Percentiles rank a stretch among this genome's conserved stretches.
phyloP scores from a whole-genome alignment of 2,329 filamentous ascomycete species.

The Malbranchea zuffiana region DNA sequence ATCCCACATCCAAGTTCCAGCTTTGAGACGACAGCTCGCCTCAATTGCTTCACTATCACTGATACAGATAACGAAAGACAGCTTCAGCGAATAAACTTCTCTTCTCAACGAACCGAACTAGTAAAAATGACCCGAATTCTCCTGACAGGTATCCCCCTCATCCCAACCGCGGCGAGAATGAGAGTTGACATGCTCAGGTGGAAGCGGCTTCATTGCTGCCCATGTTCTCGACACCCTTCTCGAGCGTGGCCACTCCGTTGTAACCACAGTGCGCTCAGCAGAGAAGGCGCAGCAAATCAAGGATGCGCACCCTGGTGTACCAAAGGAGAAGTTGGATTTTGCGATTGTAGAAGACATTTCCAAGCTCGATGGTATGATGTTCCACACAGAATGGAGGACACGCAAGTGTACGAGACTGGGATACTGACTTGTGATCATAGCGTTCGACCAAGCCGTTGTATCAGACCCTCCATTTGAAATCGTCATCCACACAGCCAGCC shows the following conservation, averaged over 20 bases:
- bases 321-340: conserved; percentile 50
- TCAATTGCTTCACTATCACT: neutral
- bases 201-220: conserved; percentile 55
- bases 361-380: conserved; percentile 21
- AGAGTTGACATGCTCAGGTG: conserved; percentile 32
- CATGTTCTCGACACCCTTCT: conserved; percentile 52
- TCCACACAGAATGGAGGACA: too few relatives aligned
- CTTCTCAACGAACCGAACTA: neutral
- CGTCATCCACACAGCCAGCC: conserved; percentile 63
- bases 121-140: conserved; percentile 20
- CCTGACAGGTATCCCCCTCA: conserved; percentile 16
- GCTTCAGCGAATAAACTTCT: neutral
- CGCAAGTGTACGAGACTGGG: neutral
- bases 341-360: conserved; percentile 64
- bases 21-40: neutral
- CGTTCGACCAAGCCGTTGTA: conserved; percentile 55
- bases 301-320: conserved; percentile 40
- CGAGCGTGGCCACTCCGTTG: conserved; percentile 47
- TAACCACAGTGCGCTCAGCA: conserved; percentile 52
- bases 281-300: conserved; percentile 53
- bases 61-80: neutral
- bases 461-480: conserved; percentile 57
- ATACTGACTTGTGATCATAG: conserved; percentile 22
- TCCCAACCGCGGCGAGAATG: neutral
- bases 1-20: neutral